A percentile compares a stretch with the other conserved stretches of the same genome.
Evolutionary conservation across 2,329 filamentous ascomycete genomes (phyloP).

Genomic region (Penicillium digitatum): DNA sequence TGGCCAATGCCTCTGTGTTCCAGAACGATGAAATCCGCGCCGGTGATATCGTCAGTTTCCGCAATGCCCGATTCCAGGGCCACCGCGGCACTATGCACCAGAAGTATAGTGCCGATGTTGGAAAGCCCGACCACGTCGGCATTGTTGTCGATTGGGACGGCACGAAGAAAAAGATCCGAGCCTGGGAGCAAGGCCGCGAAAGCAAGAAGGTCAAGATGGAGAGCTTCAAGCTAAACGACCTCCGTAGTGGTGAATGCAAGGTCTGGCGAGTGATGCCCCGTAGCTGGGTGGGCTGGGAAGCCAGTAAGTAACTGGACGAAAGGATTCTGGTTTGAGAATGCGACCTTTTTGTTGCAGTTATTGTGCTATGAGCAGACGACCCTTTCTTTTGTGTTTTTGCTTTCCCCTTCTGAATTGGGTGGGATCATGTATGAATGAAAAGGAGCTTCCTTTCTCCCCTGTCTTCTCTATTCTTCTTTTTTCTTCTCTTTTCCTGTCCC

Average conservation of each 20-base stretch:
- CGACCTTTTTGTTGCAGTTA: background rate
- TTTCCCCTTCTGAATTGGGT: slow-evolving; percentile 14
- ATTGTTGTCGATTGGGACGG: slow-evolving; percentile 97
- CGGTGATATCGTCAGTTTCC: slow-evolving; percentile 87
- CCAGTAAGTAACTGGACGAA: slow-evolving; percentile 10
- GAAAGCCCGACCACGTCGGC: slow-evolving; percentile 82
- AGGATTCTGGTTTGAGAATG: background rate
- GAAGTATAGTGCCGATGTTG: slow-evolving; percentile 85
- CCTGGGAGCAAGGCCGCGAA: slow-evolving; percentile 92
- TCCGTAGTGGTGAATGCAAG: slow-evolving; percentile 90
- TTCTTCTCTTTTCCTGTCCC: slow-evolving; percentile 9
- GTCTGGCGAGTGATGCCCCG: slow-evolving; percentile 94
- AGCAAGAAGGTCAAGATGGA: slow-evolving; percentile 90
- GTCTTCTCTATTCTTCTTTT: slow-evolving; percentile 7
- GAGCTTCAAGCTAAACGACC: slow-evolving; percentile 88
- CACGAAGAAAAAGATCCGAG: slow-evolving; percentile 93
- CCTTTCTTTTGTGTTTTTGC: slow-evolving; percentile 6
- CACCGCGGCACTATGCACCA: slow-evolving; percentile 93
- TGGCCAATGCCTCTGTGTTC: slow-evolving; percentile 87
- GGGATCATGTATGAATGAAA: slow-evolving; percentile 19
- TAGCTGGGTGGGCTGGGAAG: slow-evolving; percentile 86
- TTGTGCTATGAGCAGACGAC: slow-evolving; percentile 11
- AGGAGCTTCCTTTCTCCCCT: slow-evolving; percentile 8
- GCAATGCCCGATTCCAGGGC: slow-evolving; percentile 90
- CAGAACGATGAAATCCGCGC: slow-evolving; percentile 89